Evolutionary conservation across 2,329 filamentous ascomycete species (phyloP).

Genomic region (Metarhizium brunneum): DNA sequence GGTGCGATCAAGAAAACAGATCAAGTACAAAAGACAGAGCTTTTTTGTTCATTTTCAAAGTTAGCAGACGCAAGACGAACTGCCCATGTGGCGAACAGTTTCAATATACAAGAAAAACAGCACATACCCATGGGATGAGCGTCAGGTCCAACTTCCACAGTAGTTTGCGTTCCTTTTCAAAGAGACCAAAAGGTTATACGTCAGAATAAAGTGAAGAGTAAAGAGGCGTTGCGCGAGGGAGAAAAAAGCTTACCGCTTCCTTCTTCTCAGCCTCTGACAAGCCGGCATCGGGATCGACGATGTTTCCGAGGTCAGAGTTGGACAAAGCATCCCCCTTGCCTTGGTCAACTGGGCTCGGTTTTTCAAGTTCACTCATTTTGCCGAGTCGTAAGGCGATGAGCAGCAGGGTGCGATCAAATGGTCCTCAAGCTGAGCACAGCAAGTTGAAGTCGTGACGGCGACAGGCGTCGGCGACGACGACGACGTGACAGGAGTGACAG

Average conservation of each 20-base stretch:
- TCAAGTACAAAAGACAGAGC: constrained; percentile 63
- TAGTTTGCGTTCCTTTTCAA: constrained; percentile 47
- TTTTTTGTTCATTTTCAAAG: constrained; percentile 10
- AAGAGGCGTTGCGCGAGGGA: neutral
- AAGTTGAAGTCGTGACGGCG: neutral
- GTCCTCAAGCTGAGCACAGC: neutral
- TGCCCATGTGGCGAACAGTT: too few relatives aligned
- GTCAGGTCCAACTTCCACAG: constrained; percentile 52
- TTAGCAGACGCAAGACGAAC: too few relatives aligned
- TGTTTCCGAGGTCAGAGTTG: constrained; percentile 17
- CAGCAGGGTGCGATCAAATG: neutral
- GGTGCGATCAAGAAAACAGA: constrained; percentile 66
- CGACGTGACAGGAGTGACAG: neutral
- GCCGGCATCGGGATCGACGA: constrained; percentile 45
- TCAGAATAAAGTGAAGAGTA: neutral
- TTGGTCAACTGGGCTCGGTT: constrained; percentile 10
- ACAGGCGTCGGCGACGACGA: neutral
- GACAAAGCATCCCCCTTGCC: constrained; percentile 18
- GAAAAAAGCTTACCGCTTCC: constrained; percentile 41
- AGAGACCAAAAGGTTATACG: neutral
- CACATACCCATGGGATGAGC: constrained; percentile 48
- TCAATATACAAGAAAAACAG: neutral
- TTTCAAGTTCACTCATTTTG: constrained; percentile 25
- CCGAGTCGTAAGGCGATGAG: neutral
- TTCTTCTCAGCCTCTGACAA: constrained; percentile 54